Evolutionary conservation across 192 early-diverging fungal genomes (phyloP), one percentile per base, ranked within the genome.

Genomic region (Backusella circina): DNA sequence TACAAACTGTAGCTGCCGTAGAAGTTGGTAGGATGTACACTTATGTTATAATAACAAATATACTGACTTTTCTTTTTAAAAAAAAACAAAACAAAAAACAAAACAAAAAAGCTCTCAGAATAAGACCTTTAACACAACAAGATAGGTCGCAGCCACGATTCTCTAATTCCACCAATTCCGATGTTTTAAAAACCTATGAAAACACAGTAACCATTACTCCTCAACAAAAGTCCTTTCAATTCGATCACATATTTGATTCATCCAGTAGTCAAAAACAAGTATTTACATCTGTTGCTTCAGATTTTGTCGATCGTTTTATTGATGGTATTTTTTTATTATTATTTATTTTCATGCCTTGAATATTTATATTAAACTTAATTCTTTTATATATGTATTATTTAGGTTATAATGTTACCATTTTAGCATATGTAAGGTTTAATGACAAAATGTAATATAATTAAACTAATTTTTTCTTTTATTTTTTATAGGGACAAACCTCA

Each of bases 341-440:
- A 13, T 9, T 26, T 28, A 61, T 61, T 61, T 28, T 28, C 54
- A 61, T 61, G 26, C 21, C 26, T 61, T 61, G 54, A 61, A 28
- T 61, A 28, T 57, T 37, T 44, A n/a, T 47, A 66, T 64, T 75
- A 54, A 32, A 70, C 28, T 47, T 26, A 70, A 41, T 69, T 47
- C 28, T 13, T 37, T 30, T 47, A 38, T 47, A 18, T 70, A 30
- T 31, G n/a, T 28, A 28, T 35, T 36, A 67, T 65, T 88, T 92
- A 85, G 97, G 97, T 26, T 96, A 94, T 83, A 99, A 98, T 83
- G 93, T 91, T 35, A 98, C 97, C 2, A 91, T 99, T 61, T 87
- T 99, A 65, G 97, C 97, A 38, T 93, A 93, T 84, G 93, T 83
- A 67, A 81, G 79, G 39, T 37, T n/a, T 68, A n/a, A 37, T 35